phyloP scores from a whole-genome alignment of 768 basidiomycete species.

The Leccinum arenicola region DNA sequence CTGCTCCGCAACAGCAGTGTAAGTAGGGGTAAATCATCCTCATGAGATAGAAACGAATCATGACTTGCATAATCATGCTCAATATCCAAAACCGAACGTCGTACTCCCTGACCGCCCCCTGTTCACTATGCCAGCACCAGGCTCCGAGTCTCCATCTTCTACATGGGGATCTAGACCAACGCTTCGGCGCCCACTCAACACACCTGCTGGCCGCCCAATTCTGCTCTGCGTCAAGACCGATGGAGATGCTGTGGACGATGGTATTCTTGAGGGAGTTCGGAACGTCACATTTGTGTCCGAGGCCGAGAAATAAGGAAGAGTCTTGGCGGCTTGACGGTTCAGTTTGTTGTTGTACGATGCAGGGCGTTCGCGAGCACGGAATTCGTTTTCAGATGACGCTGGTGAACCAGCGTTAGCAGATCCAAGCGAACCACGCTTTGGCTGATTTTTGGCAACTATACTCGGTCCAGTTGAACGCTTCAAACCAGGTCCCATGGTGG shows the following conservation, averaged over 20 bases:
- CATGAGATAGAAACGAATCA: constrained; percentile 9
- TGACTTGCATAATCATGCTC: constrained; percentile 14
- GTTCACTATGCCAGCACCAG: constrained; percentile 17
- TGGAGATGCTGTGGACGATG: constrained; percentile 35
- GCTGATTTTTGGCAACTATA: constrained; percentile 38
- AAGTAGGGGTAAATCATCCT: constrained; percentile 10
- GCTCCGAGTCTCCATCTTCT: constrained; percentile 23
- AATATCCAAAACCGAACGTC: constrained; percentile 21
- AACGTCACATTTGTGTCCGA: constrained; percentile 46
- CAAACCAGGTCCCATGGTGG: constrained; percentile 38
- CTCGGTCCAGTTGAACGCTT: constrained; percentile 61
- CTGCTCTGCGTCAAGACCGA: constrained; percentile 38
- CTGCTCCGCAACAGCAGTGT: constrained; percentile 11
- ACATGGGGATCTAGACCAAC: constrained; percentile 29
- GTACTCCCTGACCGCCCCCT: constrained; percentile 31
- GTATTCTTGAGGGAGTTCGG: constrained; percentile 41
- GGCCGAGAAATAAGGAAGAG: constrained; percentile 42
- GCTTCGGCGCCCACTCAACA: constrained; percentile 44
- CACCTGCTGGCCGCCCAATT: constrained; percentile 42
- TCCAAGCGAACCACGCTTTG: constrained; percentile 65
- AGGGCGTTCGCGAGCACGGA: constrained; percentile 26
- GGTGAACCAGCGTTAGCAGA: constrained; percentile 36
- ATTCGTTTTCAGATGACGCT: constrained; percentile 28
- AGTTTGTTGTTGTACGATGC: constrained; percentile 25
- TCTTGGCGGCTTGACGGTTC: constrained; percentile 28